Evolutionary conservation across 441 rosid species (phyloP).

Genomic region (Gossypium aridum): DNA sequence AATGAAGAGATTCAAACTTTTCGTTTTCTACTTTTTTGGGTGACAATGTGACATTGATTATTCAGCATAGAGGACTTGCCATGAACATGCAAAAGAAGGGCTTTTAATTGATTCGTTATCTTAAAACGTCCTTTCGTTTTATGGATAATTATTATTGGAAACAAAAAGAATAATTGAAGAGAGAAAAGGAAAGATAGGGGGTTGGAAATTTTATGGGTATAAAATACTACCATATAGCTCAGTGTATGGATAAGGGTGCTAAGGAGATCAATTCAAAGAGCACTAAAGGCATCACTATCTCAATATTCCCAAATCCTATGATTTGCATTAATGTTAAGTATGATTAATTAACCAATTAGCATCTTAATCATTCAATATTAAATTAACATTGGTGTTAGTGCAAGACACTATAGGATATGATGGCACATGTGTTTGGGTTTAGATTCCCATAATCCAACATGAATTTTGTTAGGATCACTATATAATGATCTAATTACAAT

Average conservation of each 20-base stretch:
- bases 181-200: neutral
- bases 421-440: neutral
- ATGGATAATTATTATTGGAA: neutral
- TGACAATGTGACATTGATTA: neutral
- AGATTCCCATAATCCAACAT: slow-evolving; percentile 15
- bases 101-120: neutral
- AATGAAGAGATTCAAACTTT: neutral
- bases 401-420: neutral
- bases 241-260: neutral
- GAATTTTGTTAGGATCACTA: neutral
- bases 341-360: neutral
- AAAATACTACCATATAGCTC: neutral
- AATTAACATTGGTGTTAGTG: neutral
- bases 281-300: neutral
- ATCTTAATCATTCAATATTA: neutral
- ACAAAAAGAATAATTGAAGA: neutral
- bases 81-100: neutral
- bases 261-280: neutral
- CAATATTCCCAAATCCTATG: slow-evolving; percentile 1
- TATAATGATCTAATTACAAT: neutral
- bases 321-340: neutral
- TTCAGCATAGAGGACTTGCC: neutral
- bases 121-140: neutral
- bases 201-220: neutral
- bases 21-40: neutral